Percentiles rank a stretch among this genome's conserved stretches.
These are phyloP conservation scores for Monascus purpureus DNA, from an alignment of 495 filamentous ascomycete genomes.

Conservation along the genomic window DNA sequence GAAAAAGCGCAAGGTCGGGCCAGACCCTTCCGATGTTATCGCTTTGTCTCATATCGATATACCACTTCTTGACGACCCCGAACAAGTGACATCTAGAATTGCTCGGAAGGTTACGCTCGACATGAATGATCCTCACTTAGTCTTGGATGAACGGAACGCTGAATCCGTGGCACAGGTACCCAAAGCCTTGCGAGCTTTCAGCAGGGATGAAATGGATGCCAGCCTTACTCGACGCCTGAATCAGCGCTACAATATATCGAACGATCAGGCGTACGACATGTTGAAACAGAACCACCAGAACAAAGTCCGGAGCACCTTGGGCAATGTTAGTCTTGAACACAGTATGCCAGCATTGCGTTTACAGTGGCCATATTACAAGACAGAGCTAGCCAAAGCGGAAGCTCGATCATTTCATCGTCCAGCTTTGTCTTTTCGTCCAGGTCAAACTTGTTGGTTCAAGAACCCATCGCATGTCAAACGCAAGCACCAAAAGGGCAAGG, in stretches of 20 bases:
- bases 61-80: slow-evolving; percentile 46
- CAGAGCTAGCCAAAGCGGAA: slow-evolving; percentile 62
- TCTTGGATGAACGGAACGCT: slow-evolving; percentile 52
- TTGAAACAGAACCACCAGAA: slow-evolving; percentile 94
- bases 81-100: slow-evolving; percentile 46
- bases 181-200: slow-evolving; percentile 17
- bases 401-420: slow-evolving; percentile 89
- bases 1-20: slow-evolving; percentile 35
- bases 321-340: slow-evolving; percentile 77
- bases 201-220: slow-evolving; percentile 24
- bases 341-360: slow-evolving; percentile 78
- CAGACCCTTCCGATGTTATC: slow-evolving; percentile 25
- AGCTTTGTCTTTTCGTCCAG: slow-evolving; percentile 44
- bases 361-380: slow-evolving; percentile 87
- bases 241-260: slow-evolving; percentile 85
- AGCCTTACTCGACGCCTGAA: slow-evolving; percentile 37
- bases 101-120: slow-evolving; percentile 72
- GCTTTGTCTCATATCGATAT: slow-evolving; percentile 32
- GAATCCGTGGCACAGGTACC: slow-evolving; percentile 31
- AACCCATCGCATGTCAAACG: slow-evolving; percentile 41
- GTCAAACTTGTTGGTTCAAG: slow-evolving; percentile 40
- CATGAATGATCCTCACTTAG: slow-evolving; percentile 74
- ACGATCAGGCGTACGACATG: slow-evolving; percentile 86
- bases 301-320: slow-evolving; percentile 83
- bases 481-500: slow-evolving; percentile 65